phyloP scores from a whole-genome alignment of 768 basidiomycete genomes.

The Trametopsis cervina region DNA sequence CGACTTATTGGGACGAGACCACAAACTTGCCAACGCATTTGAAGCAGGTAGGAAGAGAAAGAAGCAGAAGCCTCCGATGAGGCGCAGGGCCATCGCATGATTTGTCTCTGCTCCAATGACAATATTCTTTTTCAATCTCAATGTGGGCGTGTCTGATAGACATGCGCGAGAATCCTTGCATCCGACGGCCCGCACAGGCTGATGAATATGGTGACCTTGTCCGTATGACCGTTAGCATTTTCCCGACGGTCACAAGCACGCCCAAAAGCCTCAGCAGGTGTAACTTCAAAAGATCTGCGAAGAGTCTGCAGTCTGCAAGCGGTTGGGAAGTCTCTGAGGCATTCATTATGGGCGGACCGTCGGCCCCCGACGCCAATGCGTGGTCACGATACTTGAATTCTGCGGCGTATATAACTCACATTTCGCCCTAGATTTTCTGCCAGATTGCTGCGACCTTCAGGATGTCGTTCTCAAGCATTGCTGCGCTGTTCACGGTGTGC shows the following conservation, averaged over 20 bases:
- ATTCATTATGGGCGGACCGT: neutral
- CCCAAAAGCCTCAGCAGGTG: too few species aligned
- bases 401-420: neutral
- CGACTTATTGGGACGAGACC: slow-evolving; percentile 83
- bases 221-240: neutral
- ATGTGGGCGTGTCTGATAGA: neutral
- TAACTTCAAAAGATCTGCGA: neutral
- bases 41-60: slow-evolving; percentile 85
- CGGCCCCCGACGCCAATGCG: neutral
- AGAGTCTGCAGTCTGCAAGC: neutral
- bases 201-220: neutral
- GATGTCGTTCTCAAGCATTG: too few species aligned
- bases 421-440: too few species aligned
- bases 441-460: too few species aligned
- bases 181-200: neutral
- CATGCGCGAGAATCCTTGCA: neutral
- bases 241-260: too few species aligned
- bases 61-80: slow-evolving; percentile 59
- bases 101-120: slow-evolving; percentile 1
- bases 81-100: slow-evolving; percentile 43
- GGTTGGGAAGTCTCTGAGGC: neutral
- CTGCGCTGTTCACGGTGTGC: neutral
- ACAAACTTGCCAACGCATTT: slow-evolving; percentile 83
- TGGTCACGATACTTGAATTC: neutral
- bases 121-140: neutral